Conservation (phyloP, 169 alveolate species). For the Plasmodium vivax region DNA sequence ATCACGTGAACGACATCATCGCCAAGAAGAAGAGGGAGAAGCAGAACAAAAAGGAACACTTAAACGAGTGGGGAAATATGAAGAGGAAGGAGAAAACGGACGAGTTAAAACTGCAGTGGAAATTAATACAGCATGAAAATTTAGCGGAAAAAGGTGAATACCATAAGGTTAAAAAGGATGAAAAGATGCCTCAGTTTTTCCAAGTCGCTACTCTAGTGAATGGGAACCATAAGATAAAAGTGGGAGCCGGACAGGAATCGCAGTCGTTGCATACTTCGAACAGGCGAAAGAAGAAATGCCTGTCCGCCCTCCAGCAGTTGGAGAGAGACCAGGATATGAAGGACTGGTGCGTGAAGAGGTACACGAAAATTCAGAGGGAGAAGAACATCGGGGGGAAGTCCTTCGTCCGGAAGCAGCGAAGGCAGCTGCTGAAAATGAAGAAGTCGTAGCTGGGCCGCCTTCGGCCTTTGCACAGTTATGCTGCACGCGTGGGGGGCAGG, state of each 20-base stretch:
- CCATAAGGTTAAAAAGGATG: constrained; percentile 70
- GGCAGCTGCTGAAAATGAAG: constrained; percentile 6
- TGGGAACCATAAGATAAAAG: constrained; percentile 61
- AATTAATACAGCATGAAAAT: constrained; percentile 64
- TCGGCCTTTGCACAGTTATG: not conserved
- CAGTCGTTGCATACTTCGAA: constrained; percentile 74
- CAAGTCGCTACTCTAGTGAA: constrained; percentile 74
- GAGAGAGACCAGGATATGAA: constrained; percentile 44
- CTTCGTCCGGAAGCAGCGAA: constrained; percentile 62
- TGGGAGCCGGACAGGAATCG: constrained; percentile 71
- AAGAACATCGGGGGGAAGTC: constrained; percentile 75
- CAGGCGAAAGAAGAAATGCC: constrained; percentile 38
- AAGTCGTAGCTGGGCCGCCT: not conserved
- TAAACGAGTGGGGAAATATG: constrained; percentile 71
- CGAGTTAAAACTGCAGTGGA: constrained; percentile 70
- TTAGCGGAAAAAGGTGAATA: constrained; percentile 37
- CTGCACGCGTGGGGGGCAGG: not conserved
- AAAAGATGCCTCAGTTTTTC: constrained; percentile 71
- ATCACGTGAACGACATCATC: constrained; percentile 45
- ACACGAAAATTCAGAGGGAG: constrained; percentile 63
- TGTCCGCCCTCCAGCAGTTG: constrained; percentile 46
- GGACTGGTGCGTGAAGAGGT: constrained; percentile 69
- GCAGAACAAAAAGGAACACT: constrained; percentile 16
- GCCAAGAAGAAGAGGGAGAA: constrained; percentile 18
- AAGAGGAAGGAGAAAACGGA: constrained; percentile 65